phyloP scores from a whole-genome alignment of 306 rosid species.

The Senna tora region DNA sequence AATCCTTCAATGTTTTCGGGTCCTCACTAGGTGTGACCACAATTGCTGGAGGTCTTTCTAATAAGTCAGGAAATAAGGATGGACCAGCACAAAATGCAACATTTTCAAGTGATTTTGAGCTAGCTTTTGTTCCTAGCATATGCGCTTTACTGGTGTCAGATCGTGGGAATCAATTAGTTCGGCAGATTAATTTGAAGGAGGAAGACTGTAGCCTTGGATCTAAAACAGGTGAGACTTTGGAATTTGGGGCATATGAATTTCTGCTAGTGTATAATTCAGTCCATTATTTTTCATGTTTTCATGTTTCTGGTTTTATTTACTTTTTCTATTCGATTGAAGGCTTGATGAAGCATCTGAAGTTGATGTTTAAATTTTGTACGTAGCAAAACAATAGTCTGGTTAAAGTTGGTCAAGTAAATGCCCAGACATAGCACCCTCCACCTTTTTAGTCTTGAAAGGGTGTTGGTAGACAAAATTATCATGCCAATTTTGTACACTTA shows the following conservation, averaged over 20 bases:
- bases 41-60: constrained; percentile 65
- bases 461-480: not conserved
- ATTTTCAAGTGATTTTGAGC: constrained; percentile 60
- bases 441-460: not conserved
- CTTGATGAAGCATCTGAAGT: not conserved
- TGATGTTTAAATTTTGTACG: not conserved
- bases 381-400: not conserved
- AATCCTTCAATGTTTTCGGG: constrained; percentile 24
- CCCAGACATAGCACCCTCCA: not conserved
- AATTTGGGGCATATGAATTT: constrained; percentile 15
- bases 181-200: constrained; percentile 65
- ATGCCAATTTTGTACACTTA: not conserved
- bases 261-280: not conserved
- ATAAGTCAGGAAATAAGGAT: constrained; percentile 46
- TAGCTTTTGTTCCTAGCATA: constrained; percentile 51
- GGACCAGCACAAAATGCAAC: constrained; percentile 72
- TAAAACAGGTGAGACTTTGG: constrained; percentile 52
- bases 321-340: not conserved
- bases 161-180: constrained; percentile 54
- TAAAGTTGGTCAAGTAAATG: not conserved
- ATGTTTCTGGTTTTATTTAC: constrained; percentile 10
- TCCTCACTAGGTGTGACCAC: constrained; percentile 68
- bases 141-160: constrained; percentile 67
- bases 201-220: constrained; percentile 61
- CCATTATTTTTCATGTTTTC: constrained; percentile 22